Evolutionary conservation across 2,329 filamentous ascomycete genomes (phyloP).

Genomic region (Exophiala viscosa): DNA sequence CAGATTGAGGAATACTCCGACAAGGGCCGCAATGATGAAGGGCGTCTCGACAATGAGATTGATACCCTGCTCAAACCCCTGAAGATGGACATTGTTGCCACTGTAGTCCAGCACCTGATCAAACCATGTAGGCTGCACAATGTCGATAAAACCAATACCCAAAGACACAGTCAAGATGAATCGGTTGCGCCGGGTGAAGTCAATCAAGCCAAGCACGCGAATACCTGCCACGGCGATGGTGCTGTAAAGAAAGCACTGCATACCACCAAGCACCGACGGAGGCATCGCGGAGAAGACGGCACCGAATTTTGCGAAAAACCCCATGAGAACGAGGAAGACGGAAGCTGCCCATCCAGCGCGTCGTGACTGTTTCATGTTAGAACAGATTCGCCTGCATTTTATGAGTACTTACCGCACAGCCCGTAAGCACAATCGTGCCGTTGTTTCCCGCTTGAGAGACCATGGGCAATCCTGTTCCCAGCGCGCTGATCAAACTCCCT

Average conservation of each 20-base stretch:
- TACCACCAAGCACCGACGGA: slow-evolving; percentile 61
- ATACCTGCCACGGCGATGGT: slow-evolving; percentile 75
- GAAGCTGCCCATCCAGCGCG: slow-evolving; percentile 75
- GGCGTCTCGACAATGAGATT: slow-evolving; percentile 33
- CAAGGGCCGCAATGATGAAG: slow-evolving; percentile 33
- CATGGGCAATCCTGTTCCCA: slow-evolving; percentile 78
- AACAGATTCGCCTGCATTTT: not conserved
- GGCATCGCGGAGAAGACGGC: slow-evolving; percentile 76
- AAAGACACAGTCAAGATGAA: slow-evolving; percentile 77
- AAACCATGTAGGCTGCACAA: slow-evolving; percentile 65
- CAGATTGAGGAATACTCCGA: slow-evolving; percentile 32
- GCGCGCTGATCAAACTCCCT: slow-evolving; percentile 69
- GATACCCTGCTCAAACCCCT: slow-evolving; percentile 55
- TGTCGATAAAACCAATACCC: slow-evolving; percentile 68
- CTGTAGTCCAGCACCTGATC: slow-evolving; percentile 67
- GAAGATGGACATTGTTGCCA: slow-evolving; percentile 63
- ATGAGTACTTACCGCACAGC: slow-evolving; percentile 56
- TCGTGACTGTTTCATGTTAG: slow-evolving; percentile 52
- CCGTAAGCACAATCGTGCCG: slow-evolving; percentile 75
- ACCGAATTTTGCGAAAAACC: slow-evolving; percentile 78
- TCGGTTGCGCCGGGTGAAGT: slow-evolving; percentile 73
- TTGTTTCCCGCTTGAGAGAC: slow-evolving; percentile 81
- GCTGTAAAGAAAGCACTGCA: slow-evolving; percentile 77
- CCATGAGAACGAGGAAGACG: slow-evolving; percentile 74
- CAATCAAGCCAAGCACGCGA: slow-evolving; percentile 66